These are phyloP conservation scores for Lentinula detonsa DNA, from an alignment of 768 basidiomycete species.

Conservation along the genomic window DNA sequence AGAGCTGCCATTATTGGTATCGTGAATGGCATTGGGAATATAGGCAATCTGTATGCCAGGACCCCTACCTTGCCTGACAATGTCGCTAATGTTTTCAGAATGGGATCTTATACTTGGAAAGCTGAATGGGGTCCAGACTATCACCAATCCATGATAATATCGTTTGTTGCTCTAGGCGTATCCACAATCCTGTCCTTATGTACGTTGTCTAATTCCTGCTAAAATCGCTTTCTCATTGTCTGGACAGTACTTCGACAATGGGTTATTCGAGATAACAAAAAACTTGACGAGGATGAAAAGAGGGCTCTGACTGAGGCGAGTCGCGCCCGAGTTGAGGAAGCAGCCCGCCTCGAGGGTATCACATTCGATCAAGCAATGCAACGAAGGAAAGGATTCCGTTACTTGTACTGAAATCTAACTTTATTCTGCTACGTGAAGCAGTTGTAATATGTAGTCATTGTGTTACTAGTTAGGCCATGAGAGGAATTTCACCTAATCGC, in stretches of 20 bases:
- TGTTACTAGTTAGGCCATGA: slow-evolving; percentile 15
- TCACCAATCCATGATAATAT: slow-evolving; percentile 56
- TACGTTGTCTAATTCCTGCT: background rate
- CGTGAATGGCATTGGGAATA: slow-evolving; percentile 51
- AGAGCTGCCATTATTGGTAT: slow-evolving; percentile 55
- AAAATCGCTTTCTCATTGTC: background rate
- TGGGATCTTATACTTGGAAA: slow-evolving; percentile 60
- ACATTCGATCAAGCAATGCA: slow-evolving; percentile 36
- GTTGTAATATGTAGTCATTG: background rate
- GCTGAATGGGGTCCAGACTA: slow-evolving; percentile 56
- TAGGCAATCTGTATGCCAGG: slow-evolving; percentile 48
- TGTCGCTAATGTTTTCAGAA: slow-evolving; percentile 24
- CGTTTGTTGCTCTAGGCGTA: slow-evolving; percentile 24
- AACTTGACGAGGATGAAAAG: slow-evolving; percentile 28
- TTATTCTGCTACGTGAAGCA: background rate
- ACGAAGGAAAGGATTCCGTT: slow-evolving; percentile 35
- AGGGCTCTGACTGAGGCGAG: slow-evolving; percentile 21
- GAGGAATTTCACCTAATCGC: slow-evolving; percentile 34
- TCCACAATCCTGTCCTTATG: slow-evolving; percentile 21
- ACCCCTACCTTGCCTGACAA: background rate
- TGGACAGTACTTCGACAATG: slow-evolving; percentile 14
- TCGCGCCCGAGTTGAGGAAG: slow-evolving; percentile 37
- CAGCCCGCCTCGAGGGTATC: slow-evolving; percentile 38
- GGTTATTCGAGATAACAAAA: slow-evolving; percentile 32
- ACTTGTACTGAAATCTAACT: slow-evolving; percentile 25